Percentiles rank a stretch among this genome's conserved stretches.
phyloP scores from a whole-genome alignment of 73 alveolate genomes.

The Uronychia binucleata region DNA sequence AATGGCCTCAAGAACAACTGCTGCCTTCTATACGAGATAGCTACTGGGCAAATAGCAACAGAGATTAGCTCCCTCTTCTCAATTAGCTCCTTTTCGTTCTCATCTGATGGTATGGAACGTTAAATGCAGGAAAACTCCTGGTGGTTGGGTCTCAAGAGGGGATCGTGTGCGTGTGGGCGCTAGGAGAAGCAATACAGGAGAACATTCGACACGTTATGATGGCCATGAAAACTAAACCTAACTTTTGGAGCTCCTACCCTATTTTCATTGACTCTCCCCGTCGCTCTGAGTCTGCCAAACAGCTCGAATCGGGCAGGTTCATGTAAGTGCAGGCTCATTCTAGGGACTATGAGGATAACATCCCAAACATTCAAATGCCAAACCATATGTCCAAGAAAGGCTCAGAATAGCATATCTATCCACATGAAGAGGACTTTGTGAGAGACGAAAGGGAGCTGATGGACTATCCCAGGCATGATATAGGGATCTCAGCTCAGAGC shows the following conservation, averaged over 20 bases:
- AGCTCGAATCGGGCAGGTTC: background rate
- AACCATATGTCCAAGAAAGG: background rate
- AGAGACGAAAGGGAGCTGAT: background rate
- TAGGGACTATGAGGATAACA: background rate
- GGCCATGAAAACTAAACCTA: constrained; percentile 35
- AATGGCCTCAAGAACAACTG: background rate
- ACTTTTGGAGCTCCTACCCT: constrained; percentile 69
- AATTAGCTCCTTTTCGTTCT: constrained; percentile 40
- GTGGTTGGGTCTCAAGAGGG: constrained; percentile 58
- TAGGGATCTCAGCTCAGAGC: background rate
- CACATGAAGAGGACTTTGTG: background rate
- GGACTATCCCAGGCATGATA: background rate
- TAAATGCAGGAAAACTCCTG: constrained; percentile 11
- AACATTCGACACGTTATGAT: constrained; percentile 35
- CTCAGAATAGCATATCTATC: background rate
- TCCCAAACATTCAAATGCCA: background rate
- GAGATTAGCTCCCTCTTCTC: constrained; percentile 52
- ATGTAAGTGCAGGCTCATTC: background rate
- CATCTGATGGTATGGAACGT: constrained; percentile 35
- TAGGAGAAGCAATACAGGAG: constrained; percentile 39
- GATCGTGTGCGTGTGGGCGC: constrained; percentile 58
- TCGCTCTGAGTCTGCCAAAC: background rate
- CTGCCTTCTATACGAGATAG: constrained; percentile 61
- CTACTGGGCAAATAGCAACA: constrained; percentile 63
- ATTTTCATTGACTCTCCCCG: constrained; percentile 22